phyloP scores from a whole-genome alignment of 768 basidiomycete species.

The Tulasnella sp. region DNA sequence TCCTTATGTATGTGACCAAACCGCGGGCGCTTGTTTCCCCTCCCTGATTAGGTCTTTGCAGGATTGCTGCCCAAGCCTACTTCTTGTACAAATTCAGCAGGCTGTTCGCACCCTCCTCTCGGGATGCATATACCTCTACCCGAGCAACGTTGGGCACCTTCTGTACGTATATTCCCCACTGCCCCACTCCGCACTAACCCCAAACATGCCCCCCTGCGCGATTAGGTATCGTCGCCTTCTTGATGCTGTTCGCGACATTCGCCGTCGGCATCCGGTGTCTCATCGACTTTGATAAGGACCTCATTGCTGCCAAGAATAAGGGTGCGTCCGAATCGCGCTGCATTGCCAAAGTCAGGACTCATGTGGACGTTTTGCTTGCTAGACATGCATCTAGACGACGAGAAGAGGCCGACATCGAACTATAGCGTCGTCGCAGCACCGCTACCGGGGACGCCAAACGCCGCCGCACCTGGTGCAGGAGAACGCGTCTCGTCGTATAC shows the following conservation, averaged over 20 bases:
- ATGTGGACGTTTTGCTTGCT: conserved; percentile 29
- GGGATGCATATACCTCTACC: conserved; percentile 50
- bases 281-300: conserved; percentile 70
- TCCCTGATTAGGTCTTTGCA: conserved; percentile 23
- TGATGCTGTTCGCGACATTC: conserved; percentile 63
- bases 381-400: conserved; percentile 34
- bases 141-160: conserved; percentile 69
- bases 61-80: conserved; percentile 46
- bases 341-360: conserved; percentile 27
- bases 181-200: not conserved
- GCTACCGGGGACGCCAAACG: conserved; percentile 14
- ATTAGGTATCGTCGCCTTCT: conserved; percentile 60
- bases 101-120: conserved; percentile 55
- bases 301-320: conserved; percentile 56
- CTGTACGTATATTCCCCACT: conserved; percentile 38
- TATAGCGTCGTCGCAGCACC: not conserved
- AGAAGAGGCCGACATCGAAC: conserved; percentile 14
- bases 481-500: conserved; percentile 28
- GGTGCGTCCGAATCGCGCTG: conserved; percentile 36
- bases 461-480: conserved; percentile 31
- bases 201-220: not conserved
- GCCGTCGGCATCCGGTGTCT: conserved; percentile 67
- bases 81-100: conserved; percentile 76
- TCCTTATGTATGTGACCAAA: not conserved
- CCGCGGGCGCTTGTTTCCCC: not conserved